phyloP scores from a whole-genome alignment of 208 protist species.

The Zelonia costaricensis region DNA sequence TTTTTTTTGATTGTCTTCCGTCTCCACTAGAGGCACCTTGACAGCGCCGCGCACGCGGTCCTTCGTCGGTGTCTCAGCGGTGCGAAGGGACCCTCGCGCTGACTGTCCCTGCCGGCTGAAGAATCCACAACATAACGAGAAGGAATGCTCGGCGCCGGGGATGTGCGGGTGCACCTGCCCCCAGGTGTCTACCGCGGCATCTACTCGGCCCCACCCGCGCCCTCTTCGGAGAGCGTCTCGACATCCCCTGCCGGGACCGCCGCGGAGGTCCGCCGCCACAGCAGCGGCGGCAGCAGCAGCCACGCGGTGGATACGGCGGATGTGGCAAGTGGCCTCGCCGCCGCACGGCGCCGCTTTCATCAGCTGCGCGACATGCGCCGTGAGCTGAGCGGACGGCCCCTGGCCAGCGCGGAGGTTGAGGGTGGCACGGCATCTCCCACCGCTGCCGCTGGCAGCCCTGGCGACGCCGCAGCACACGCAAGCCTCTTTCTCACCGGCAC shows the following conservation, averaged over 20 bases:
- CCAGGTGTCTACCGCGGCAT: conserved; percentile 4
- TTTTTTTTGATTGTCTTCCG: too few species aligned
- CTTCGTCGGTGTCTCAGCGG: too few species aligned
- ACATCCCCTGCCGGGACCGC: too few species aligned
- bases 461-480: background rate
- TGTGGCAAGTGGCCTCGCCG: background rate
- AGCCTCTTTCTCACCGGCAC: background rate
- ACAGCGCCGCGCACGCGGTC: too few species aligned
- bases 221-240: background rate
- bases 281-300: background rate
- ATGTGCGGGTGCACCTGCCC: background rate
- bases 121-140: too few species aligned
- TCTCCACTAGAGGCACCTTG: too few species aligned
- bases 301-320: background rate
- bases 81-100: too few species aligned
- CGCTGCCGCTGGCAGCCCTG: background rate
- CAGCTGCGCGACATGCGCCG: conserved; percentile 21
- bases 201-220: background rate
- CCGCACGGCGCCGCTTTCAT: conserved; percentile 20
- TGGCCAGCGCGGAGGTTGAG: background rate
- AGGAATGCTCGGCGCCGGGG: background rate
- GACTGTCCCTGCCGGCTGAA: too few species aligned
- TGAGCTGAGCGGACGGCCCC: conserved; percentile 16
- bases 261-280: too few species aligned
- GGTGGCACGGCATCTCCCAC: background rate